Base-by-base conservation (phyloP, 192 early-diverging fungal species). In the Linnemannia zychae region DNA sequence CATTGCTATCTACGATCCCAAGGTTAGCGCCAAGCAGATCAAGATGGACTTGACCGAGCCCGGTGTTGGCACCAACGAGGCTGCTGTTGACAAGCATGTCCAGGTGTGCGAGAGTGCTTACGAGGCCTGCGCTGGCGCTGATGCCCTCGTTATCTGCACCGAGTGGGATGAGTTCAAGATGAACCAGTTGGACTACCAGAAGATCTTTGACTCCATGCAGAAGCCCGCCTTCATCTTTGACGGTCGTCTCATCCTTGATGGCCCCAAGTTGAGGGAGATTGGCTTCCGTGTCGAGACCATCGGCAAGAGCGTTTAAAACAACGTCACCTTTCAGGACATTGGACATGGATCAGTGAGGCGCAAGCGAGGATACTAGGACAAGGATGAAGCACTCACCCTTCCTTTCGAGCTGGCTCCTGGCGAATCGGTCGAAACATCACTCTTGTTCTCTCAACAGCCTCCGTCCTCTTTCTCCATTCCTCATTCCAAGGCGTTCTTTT, bases 111-210 rank as follows among this genome's bases (percentile, higher is more conserved):
- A 74, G 48, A 80, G 87, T 74, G 90, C 95, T 31, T 96, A 96
- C 86, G 90, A 92, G 37, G 95, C 96, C 3, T 89, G 92, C 73
- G 88, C 90, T 66, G 91, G 88, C 48, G 93, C 92, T 36, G 95
- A 95, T 89, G 96, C 95, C 5, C 88, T 97, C 72, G 94, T 97
- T 9, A 88, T 98, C 46, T 79, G 95, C 47, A 97, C 97, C 31
- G 95, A 97, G 71, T 98, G 97, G 97, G 92, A 95, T 82, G 97
- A 97, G 89, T 97, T 98, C 90, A 95, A 94, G 88, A 88, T 88
- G 79, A 7, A 82, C 67, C 65, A 78, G 57, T 76, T 92, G 38
- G 95, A 97, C 85, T 97, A 94, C 90, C 38, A 89, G 57, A 86
- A 73, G 74, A 91, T 96, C 47, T 94, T 92, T 74, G 85, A 88